Percentiles rank a stretch among this genome's conserved stretches.
Conservation (phyloP, 371 early-diverging fungal species). For the Rhizopus delemar region DNA sequence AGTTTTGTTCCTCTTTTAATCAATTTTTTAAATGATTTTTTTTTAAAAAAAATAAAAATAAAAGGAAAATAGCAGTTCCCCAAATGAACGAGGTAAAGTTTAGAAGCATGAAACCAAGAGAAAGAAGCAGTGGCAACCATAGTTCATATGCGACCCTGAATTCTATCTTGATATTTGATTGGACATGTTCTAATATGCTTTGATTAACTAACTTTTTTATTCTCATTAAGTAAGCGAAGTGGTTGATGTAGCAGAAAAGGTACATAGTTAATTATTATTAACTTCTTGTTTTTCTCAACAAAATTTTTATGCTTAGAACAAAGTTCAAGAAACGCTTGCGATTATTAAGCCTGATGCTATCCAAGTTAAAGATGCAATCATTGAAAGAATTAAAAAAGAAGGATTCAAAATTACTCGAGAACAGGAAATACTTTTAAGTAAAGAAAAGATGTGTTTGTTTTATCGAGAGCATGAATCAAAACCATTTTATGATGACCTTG, state of each 20-base stretch:
- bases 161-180: not conserved
- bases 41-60: not conserved
- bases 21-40: not conserved
- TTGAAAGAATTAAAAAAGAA: conserved; percentile 51
- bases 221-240: not conserved
- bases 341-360: conserved; percentile 45
- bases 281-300: too few species aligned
- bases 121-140: not conserved
- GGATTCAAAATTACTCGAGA: conserved; percentile 65
- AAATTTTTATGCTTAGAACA: too few species aligned
- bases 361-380: conserved; percentile 54
- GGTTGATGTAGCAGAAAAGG: not conserved
- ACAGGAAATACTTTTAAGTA: conserved; percentile 54
- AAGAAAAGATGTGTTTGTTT: conserved; percentile 59
- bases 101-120: too few species aligned
- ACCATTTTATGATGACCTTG: conserved; percentile 69
- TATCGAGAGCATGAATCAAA: conserved; percentile 73
- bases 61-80: not conserved
- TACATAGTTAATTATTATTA: too few species aligned
- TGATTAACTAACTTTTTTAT: too few species aligned
- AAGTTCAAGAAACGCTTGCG: conserved; percentile 28
- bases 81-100: not conserved
- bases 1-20: not conserved
- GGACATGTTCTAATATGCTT: not conserved
- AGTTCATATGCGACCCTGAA: conserved; percentile 2